phyloP scores from a whole-genome alignment of 352 stramenopile genomes.

The Pythium biforme region DNA sequence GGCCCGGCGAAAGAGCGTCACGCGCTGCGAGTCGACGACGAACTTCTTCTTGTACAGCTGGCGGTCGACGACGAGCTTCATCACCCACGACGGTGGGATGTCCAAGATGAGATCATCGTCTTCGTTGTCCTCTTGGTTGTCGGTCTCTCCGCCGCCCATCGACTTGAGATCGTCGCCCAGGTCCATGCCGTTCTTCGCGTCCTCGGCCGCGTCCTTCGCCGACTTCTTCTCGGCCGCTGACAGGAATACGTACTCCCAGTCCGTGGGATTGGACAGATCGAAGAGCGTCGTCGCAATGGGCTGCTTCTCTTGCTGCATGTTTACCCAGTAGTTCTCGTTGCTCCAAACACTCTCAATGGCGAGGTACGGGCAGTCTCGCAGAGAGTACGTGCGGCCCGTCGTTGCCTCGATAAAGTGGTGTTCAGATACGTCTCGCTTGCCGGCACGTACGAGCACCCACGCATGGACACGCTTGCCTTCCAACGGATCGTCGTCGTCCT shows the following conservation, averaged over 20 bases:
- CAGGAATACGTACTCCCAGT: conserved; percentile 93
- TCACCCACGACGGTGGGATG: conserved; percentile 84
- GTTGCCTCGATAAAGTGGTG: conserved; percentile 93
- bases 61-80: conserved; percentile 70
- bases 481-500: conserved; percentile 71
- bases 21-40: conserved; percentile 79
- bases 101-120: conserved; percentile 78
- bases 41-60: conserved; percentile 83
- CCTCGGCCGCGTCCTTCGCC: conserved; percentile 40
- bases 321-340: conserved; percentile 95
- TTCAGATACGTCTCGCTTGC: conserved; percentile 84
- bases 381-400: conserved; percentile 84
- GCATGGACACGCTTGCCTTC: conserved; percentile 79
- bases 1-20: conserved; percentile 85
- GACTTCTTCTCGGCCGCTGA: conserved; percentile 64
- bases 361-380: conserved; percentile 82
- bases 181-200: conserved; percentile 51
- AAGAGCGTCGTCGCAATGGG: conserved; percentile 65
- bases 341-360: conserved; percentile 92
- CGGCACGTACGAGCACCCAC: conserved; percentile 92
- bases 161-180: conserved; percentile 63
- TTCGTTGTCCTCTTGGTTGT: conserved; percentile 56
- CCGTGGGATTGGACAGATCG: conserved; percentile 78
- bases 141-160: conserved; percentile 38
- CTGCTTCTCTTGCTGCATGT: conserved; percentile 83